Evolutionary conservation across 306 rosid genomes (phyloP).

Genomic region (Mucuna pruriens): DNA sequence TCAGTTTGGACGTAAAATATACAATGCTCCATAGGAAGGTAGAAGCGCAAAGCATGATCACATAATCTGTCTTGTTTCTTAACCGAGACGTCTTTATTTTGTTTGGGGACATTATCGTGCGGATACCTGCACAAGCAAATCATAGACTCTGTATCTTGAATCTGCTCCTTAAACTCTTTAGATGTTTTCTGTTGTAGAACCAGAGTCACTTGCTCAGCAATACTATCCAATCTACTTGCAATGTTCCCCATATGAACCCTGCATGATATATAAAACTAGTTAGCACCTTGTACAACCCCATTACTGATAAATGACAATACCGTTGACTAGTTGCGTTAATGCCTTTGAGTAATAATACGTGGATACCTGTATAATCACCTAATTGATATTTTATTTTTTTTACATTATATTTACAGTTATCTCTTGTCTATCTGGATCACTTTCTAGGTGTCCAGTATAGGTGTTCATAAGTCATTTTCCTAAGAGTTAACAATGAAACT

Average conservation of each 20-base stretch:
- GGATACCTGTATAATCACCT: too few species aligned
- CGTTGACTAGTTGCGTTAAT: not conserved
- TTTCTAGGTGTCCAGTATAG: too few species aligned
- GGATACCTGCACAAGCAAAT: slow-evolving; percentile 62
- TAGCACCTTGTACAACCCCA: slow-evolving; percentile 6
- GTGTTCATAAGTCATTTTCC: too few species aligned
- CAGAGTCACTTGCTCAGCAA: slow-evolving; percentile 54
- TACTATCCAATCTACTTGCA: slow-evolving; percentile 60
- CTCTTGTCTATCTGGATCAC: too few species aligned
- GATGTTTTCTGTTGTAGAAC: slow-evolving; percentile 40
- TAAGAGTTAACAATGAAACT: not conserved
- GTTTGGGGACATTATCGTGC: slow-evolving; percentile 40
- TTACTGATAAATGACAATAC: not conserved
- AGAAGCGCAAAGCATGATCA: slow-evolving; percentile 64
- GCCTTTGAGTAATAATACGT: too few species aligned
- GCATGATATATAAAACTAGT: not conserved
- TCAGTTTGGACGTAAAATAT: slow-evolving; percentile 60
- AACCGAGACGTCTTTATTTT: slow-evolving; percentile 23
- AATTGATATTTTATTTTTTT: too few species aligned
- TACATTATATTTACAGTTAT: too few species aligned
- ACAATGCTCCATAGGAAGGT: slow-evolving; percentile 67
- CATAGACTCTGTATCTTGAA: slow-evolving; percentile 45
- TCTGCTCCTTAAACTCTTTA: slow-evolving; percentile 39
- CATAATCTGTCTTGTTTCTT: slow-evolving; percentile 21
- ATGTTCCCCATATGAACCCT: slow-evolving; percentile 61